Base-by-base conservation (phyloP, 257 asterid genomes). In the Solanum peruvianum region DNA sequence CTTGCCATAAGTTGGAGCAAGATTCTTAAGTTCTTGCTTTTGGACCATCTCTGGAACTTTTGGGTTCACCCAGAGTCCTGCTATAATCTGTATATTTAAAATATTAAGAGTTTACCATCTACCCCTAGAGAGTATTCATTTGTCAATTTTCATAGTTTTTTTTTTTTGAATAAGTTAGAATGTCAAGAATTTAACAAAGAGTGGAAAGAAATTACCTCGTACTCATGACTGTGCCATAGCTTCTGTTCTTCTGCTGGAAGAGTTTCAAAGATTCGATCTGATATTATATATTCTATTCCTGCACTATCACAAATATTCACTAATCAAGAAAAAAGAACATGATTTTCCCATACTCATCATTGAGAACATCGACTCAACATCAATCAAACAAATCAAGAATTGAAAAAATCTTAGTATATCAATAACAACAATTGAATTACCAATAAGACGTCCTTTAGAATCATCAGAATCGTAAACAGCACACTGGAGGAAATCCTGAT, bases 161-260 rank as follows among this genome's bases (percentile, higher is more conserved):
- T 33, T 33, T 33, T 21, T 35, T 35, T 13, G 60, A 25, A 80
- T 20, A 16, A 41, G 14, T 16, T 23, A 76, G 9, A 3, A 45
- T 23, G 56, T n/a, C 75, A 25, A 4, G 52, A 35, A 87, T 21
- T 11, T 56, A 56, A 8, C 4, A 31, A n/a, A n/a, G n/a, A n/a
- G n/a, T n/a, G n/a, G n/a, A n/a, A n/a, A n/a, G n/a, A n/a, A n/a
- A 23, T 23, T 75, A 80, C 98, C 93, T 95, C 98, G 84, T 93
- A 93, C 56, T 92, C 97, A 81, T 95, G 98, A 76, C 95, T 93
- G 81, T 95, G 99, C 99, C 99, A 96, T 11, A 96, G 93, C 90
- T 89, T 96, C 88, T 94, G 99, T 83, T 96, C 99, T 67, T 95
- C 98, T 0, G 93, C 91, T 14, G 92, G 89, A 20, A 96, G 93